Evolutionary conservation across 2,329 filamentous ascomycete genomes (phyloP), one percentile per base, ranked within the genome.

Genomic region (Microdochium nivale): DNA sequence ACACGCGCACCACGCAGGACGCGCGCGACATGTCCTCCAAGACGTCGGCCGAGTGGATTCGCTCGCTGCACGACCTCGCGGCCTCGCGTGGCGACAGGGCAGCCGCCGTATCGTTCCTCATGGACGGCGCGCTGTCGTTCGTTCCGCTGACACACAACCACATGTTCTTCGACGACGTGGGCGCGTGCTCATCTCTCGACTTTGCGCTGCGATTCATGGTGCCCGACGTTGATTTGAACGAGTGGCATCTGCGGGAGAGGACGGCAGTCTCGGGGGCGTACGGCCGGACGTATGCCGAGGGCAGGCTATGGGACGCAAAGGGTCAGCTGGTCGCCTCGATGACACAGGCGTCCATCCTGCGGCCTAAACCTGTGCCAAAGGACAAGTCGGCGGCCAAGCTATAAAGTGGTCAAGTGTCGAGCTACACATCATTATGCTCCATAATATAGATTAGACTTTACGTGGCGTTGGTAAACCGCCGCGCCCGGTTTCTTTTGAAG

Each of bases 141-240:
- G 30, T 71, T 1, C 73, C 75, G 0, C 55, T 79, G 49, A 63
- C 61, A 1, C 73, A 75, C 49, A 67, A 61, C 48, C 65, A 73
- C 11, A 58, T 67, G 62, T 73, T 66, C 56, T 64, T 77, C 32
- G 67, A 72, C 2, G 73, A 78, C 37, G 65, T 64, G 0, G 67
- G 56, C 7, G 73, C 74, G 2, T 75, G 70, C 50, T 71, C 70
- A 2, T 72, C 67, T 10, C 56, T 79, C 19, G 76, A 79, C 55
- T 79, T 79, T 59, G 69, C 76, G 3, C 52, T 79, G 52, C 63
- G 76, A 0, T 56, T 76, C 8, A 72, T 75, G 52, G 60, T 59
- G 1, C 66, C 63, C 0, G 64, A 67, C 0, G 51, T 74, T 0
- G 65, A 75, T 49, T 8, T 76, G 44, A 56, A 57, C 8, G 48